Conservation (phyloP, 192 early-diverging fungal genomes). For the Diversispora eburnea region DNA sequence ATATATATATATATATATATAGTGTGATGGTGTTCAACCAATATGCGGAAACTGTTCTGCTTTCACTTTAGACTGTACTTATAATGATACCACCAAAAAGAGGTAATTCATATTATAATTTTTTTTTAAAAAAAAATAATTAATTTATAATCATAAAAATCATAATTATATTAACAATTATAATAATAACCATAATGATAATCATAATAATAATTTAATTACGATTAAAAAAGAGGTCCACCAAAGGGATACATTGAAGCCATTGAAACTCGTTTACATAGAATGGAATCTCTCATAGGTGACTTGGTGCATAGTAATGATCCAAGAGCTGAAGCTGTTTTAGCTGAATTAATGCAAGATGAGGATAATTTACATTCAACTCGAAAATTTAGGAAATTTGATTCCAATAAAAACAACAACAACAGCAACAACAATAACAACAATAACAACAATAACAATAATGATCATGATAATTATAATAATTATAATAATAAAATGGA, state of each 20-base stretch:
- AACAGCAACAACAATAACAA: neutral
- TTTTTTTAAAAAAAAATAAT: neutral
- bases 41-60: conserved; percentile 43
- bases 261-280: conserved; percentile 70
- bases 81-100: conserved; percentile 48
- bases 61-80: conserved; percentile 43
- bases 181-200: too few relatives aligned
- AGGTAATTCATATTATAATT: conserved; percentile 34
- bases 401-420: neutral
- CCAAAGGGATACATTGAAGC: conserved; percentile 85
- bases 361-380: conserved; percentile 28
- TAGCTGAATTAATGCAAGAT: conserved; percentile 43
- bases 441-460: neutral
- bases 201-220: neutral
- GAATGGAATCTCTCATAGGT: conserved; percentile 64
- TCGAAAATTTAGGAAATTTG: conserved; percentile 14
- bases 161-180: too few relatives aligned
- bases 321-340: conserved; percentile 39
- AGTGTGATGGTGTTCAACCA: conserved; percentile 44
- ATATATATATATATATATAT: neutral
- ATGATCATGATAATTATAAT: too few relatives aligned
- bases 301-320: conserved; percentile 52
- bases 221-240: conserved; percentile 52
- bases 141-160: too few relatives aligned
- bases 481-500: neutral